Base-by-base conservation (phyloP, 2,329 filamentous ascomycete genomes). In the Phaeosphaeria sp. region DNA sequence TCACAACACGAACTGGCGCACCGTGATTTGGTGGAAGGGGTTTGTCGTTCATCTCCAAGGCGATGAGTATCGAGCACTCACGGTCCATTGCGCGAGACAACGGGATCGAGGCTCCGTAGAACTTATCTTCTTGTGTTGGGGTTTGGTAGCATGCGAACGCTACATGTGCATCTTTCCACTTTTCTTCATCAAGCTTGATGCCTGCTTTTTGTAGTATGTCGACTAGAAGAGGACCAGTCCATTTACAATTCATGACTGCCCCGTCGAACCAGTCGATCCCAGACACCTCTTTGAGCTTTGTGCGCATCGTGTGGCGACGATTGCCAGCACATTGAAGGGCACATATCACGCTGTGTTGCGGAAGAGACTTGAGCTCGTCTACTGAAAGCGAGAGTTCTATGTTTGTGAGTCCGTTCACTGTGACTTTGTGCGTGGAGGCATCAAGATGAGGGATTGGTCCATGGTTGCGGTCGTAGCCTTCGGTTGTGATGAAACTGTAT, bases 261-360 rank as follows among this genome's bases (percentile, higher is more conserved):
- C 81, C 85, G 63, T 87, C 85, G 39, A 80, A 80, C 85, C 86
- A 88, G 65, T 88, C 84, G 43, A 88, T 82, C 0, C 85, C 86
- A 33, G 80, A 75, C 5, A 87, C 85, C 69, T 87, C 85, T 65
- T 85, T 85, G 23, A 87, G 72, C 60, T 81, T 77, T 1, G 84
- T 87, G 23, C 85, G 82, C 85, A 87, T 87, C 1, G 84, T 85
- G 66, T 87, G 85, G 11, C 85, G 80, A 7, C 86, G 77, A 63
- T 87, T 88, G 20, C 85, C 85, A 2, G 85, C 85, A 62, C 86
- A 88, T 75, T 87, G 84, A 1, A 88, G 75, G 1, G 84, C 83
- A 59, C 83, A 85, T n/a, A 82, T 77, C 13, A 88, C 82, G 56
- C 77, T 79, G 65, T 86, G 81, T 62, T 87, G 85, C 1, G 79